Conservation (phyloP, 1,284 basidiomycete genomes). For the Cryptococcus floricola region DNA sequence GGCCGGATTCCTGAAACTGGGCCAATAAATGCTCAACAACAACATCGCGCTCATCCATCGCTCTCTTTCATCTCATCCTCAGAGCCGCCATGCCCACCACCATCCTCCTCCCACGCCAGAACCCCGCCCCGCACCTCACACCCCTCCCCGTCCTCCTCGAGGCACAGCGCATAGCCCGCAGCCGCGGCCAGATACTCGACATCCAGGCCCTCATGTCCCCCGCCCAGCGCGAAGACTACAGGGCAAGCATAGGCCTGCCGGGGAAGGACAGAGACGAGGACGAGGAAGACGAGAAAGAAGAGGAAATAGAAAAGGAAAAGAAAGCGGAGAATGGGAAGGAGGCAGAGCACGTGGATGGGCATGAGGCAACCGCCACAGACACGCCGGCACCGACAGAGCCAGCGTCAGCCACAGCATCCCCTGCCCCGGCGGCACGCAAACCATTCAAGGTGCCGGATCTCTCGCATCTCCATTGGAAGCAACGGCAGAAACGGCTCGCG, state of each 20-base stretch:
- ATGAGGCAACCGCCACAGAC: not conserved
- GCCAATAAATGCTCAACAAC: too few species aligned
- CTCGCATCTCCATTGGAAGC: slow-evolving; percentile 26
- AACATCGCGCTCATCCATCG: not conserved
- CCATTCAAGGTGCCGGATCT: slow-evolving; percentile 13
- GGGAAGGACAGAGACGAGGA: not conserved
- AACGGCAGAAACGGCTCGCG: slow-evolving; percentile 19
- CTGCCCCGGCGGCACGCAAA: not conserved
- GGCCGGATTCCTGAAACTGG: too few species aligned
- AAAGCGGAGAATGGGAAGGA: not conserved
- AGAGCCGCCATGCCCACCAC: slow-evolving; percentile 10
- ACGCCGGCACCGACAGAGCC: not conserved
- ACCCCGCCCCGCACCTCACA: slow-evolving; percentile 11
- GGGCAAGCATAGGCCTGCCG: not conserved
- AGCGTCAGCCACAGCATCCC: not conserved
- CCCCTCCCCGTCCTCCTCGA: slow-evolving; percentile 32
- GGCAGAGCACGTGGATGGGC: not conserved
- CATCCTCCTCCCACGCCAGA: slow-evolving; percentile 31
- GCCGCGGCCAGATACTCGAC: slow-evolving; percentile 32
- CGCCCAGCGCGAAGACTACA: slow-evolving; percentile 26
- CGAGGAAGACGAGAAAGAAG: not conserved
- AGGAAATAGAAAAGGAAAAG: not conserved
- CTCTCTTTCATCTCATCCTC: not conserved
- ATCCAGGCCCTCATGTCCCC: slow-evolving; percentile 31
- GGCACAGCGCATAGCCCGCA: slow-evolving; percentile 31